Conservation (phyloP, 2,329 filamentous ascomycete species). For the Penicillium sp. region DNA sequence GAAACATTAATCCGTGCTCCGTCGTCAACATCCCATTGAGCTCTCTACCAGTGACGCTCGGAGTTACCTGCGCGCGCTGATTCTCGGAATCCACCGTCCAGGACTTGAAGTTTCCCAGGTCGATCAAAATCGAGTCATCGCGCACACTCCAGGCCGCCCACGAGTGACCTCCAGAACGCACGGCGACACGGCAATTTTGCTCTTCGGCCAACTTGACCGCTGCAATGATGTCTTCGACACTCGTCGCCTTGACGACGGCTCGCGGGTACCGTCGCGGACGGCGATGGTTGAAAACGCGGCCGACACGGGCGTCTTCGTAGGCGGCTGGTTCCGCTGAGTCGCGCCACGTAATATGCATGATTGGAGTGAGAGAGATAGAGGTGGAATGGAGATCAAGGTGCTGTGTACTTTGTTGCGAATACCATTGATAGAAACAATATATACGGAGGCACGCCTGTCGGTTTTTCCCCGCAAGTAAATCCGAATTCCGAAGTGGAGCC, state of each 20-base stretch:
- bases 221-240: constrained; percentile 40
- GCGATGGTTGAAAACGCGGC: constrained; percentile 54
- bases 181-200: constrained; percentile 46
- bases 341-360: constrained; percentile 34
- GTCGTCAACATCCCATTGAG: constrained; percentile 27
- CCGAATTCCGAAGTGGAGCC: too few relatives aligned
- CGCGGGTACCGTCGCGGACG: constrained; percentile 46
- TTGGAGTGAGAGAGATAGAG: not conserved
- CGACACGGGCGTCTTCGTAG: constrained; percentile 46
- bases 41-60: constrained; percentile 53
- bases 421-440: too few relatives aligned
- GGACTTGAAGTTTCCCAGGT: constrained; percentile 46
- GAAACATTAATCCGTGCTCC: constrained; percentile 52
- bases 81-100: constrained; percentile 48
- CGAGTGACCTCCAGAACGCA: constrained; percentile 55
- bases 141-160: constrained; percentile 58
- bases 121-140: constrained; percentile 52
- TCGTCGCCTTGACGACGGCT: constrained; percentile 48
- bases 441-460: too few relatives aligned
- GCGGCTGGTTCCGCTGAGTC: constrained; percentile 20
- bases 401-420: too few relatives aligned
- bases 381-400: too few relatives aligned
- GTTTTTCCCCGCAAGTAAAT: too few relatives aligned
- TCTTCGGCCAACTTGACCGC: constrained; percentile 46
- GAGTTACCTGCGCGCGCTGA: constrained; percentile 48